phyloP scores from a whole-genome alignment of 2,329 filamentous ascomycete species.

The Aspergillus japonicus region DNA sequence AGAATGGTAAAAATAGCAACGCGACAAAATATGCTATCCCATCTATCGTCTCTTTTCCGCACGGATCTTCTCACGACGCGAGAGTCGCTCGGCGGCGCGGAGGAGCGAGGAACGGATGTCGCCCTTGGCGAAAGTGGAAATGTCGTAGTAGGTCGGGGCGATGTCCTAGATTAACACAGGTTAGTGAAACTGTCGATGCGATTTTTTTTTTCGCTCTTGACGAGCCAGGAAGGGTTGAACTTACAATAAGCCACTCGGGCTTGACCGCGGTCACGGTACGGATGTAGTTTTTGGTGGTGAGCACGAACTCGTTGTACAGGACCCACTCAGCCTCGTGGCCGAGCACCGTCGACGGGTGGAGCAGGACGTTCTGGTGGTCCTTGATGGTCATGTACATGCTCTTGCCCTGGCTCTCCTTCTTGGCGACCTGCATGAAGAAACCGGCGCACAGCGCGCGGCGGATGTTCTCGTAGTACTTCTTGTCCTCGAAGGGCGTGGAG shows the following conservation, averaged over 20 bases:
- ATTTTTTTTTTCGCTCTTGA: too few species aligned
- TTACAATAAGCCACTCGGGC: slow-evolving; percentile 89
- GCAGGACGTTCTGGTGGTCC: slow-evolving; percentile 87
- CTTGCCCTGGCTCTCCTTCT: slow-evolving; percentile 85
- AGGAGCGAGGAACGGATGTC: slow-evolving; percentile 72
- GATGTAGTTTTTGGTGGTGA: slow-evolving; percentile 98
- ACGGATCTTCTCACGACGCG: slow-evolving; percentile 54
- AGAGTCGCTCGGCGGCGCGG: slow-evolving; percentile 55
- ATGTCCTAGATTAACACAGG: slow-evolving; percentile 65
- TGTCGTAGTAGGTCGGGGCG: slow-evolving; percentile 87
- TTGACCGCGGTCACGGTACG: slow-evolving; percentile 87
- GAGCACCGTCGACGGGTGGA: slow-evolving; percentile 91
- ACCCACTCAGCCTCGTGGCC: slow-evolving; percentile 93
- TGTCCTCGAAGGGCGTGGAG: slow-evolving; percentile 87
- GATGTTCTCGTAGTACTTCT: slow-evolving; percentile 98
- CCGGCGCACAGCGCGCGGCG: slow-evolving; percentile 85
- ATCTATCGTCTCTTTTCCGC: slow-evolving; percentile 37
- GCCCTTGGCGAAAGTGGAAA: slow-evolving; percentile 76
- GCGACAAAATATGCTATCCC: slow-evolving; percentile 9
- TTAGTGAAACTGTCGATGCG: too few species aligned
- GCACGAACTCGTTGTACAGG: slow-evolving; percentile 95
- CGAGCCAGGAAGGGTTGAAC: slow-evolving; percentile 32
- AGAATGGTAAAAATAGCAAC: slow-evolving; percentile 12
- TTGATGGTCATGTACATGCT: slow-evolving; percentile 87
- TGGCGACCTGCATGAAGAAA: slow-evolving; percentile 99